These are phyloP conservation scores for Stachybotrys elegans DNA, from an alignment of 2,329 filamentous ascomycete genomes.

Conservation along the genomic window DNA sequence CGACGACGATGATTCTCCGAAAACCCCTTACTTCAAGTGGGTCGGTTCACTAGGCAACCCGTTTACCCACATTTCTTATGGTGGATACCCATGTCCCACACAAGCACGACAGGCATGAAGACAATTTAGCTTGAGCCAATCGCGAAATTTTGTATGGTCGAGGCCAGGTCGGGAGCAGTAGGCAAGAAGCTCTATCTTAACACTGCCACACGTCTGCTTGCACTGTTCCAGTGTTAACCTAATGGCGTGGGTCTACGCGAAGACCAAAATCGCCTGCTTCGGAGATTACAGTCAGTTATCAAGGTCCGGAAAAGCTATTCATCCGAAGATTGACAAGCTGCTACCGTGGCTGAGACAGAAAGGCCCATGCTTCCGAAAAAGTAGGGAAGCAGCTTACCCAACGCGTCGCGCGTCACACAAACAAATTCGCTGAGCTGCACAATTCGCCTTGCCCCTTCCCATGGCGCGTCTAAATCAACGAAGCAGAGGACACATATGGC, in stretches of 20 bases:
- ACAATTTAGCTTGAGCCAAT: background rate
- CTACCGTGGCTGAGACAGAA: no score
- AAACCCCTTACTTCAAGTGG: no score
- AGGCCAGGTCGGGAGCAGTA: background rate
- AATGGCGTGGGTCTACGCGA: background rate
- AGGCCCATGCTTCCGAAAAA: no score
- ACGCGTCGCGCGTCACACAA: background rate
- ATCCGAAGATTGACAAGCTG: background rate
- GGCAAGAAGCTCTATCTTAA: background rate
- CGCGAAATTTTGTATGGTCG: background rate
- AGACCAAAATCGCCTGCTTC: background rate
- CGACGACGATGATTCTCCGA: no score
- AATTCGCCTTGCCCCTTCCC: background rate
- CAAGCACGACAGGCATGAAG: no score
- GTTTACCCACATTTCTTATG: no score
- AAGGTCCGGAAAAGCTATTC: background rate
- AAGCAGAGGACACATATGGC: background rate
- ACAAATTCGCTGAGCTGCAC: background rate
- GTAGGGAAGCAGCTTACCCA: background rate
- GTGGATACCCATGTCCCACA: no score
- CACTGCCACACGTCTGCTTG: background rate
- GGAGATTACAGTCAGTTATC: no score
- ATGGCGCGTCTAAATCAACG: background rate
- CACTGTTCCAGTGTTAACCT: background rate
- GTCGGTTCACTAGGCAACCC: no score